A percentile compares a stretch with the other conserved stretches of the same genome.
Evolutionary conservation across 768 basidiomycete genomes (phyloP).

Genomic region (Suillus cothurnatus): DNA sequence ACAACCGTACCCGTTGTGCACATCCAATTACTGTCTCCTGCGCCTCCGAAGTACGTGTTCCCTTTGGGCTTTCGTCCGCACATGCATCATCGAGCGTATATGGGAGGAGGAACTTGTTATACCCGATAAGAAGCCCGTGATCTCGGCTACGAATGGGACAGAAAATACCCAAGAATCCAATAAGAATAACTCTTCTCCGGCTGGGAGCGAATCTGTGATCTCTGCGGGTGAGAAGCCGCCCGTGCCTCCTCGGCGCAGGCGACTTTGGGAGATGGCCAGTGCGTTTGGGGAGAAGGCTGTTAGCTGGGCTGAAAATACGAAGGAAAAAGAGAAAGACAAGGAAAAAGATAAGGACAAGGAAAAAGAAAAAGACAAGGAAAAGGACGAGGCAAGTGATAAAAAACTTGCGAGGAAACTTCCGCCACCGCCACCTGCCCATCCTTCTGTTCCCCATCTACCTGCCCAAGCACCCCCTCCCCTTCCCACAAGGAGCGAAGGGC

Average conservation of each 20-base stretch:
- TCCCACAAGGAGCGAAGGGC: slow-evolving; percentile 49
- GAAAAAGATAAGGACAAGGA: slow-evolving; percentile 23
- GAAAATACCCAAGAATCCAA: neutral
- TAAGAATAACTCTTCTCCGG: neutral
- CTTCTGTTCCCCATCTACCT: slow-evolving; percentile 26
- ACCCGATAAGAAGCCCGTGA: slow-evolving; percentile 27
- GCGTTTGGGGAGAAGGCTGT: slow-evolving; percentile 60
- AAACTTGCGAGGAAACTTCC: slow-evolving; percentile 18
- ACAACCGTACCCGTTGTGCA: slow-evolving; percentile 68
- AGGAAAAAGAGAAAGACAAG: slow-evolving; percentile 29
- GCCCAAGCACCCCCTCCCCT: slow-evolving; percentile 46
- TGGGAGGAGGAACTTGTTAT: slow-evolving; percentile 79
- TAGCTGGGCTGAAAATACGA: slow-evolving; percentile 47
- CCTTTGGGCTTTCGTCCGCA: slow-evolving; percentile 86
- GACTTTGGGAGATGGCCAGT: slow-evolving; percentile 70
- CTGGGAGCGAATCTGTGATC: neutral
- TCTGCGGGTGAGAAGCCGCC: slow-evolving; percentile 50
- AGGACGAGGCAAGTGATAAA: slow-evolving; percentile 27
- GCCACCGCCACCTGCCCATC: slow-evolving; percentile 27
- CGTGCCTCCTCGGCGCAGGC: slow-evolving; percentile 61
- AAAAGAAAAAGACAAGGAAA: slow-evolving; percentile 36
- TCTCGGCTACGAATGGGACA: slow-evolving; percentile 14
- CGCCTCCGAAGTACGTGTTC: slow-evolving; percentile 87
- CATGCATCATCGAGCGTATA: slow-evolving; percentile 77
- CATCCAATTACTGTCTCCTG: slow-evolving; percentile 82